Evolutionary conservation across 2,329 filamentous ascomycete species (phyloP), one percentile per base, ranked within the genome.

Genomic region (Fusarium sp.): DNA sequence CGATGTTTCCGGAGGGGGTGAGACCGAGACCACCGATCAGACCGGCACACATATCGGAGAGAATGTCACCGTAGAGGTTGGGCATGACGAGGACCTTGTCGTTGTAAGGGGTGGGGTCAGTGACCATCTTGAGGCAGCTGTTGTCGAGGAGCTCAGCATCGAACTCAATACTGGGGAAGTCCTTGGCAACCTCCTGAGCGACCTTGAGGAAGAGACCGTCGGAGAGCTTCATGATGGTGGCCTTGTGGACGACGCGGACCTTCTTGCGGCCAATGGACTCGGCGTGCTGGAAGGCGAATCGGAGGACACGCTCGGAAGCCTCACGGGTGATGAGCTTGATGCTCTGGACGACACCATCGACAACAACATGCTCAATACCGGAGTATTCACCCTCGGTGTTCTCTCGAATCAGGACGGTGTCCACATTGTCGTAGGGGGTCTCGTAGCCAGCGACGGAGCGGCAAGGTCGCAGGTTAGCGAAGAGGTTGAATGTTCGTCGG

Each of bases 201-300:
- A 92, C 93, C 82, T 88, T 92, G 75, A 99, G 89, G 91, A 99
- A 99, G 68, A 99, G 93, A 85, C 96, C 96, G 82, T 99, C 96
- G 80, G 92, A 95, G 93, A 98, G 97, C 91, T 99, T 99, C 96
- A 99, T 99, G 86, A 99, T 99, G 80, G 96, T 98, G 81, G 96
- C 96, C 90, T 99, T 99, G 92, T 99, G 96, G 70, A 98, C 94
- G 64, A 94, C 95, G 79, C 94, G 93, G 78, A 98, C 95, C 92
- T 98, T 98, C 81, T 90, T 94, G 87, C 93, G 93, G 84, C 94
- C 94, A 78, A 98, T 92, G 76, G 93, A 89, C 83, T 96, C 88
- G 75, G 96, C 96, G 81, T 99, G 94, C 86, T 99, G 95, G 91
- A 99, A 99, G 77, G 97, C 96, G 82, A 94, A 99, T 80, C 94